phyloP scores from a whole-genome alignment of 1,139 yeast species.

The Sugiyamaella japonica region DNA sequence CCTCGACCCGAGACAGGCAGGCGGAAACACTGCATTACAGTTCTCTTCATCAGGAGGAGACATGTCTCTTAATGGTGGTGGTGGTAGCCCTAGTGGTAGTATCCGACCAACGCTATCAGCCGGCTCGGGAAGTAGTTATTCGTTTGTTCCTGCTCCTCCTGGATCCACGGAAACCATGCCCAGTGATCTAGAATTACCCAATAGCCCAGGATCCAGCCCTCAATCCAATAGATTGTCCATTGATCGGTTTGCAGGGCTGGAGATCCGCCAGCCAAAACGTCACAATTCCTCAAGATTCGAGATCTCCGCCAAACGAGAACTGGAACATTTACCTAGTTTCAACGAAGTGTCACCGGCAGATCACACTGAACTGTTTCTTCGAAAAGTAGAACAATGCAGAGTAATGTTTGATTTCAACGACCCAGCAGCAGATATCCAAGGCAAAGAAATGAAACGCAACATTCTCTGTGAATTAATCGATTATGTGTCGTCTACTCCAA shows the following conservation, averaged over 20 bases:
- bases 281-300: conserved; percentile 94
- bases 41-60: conserved; percentile 2
- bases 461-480: conserved; percentile 88
- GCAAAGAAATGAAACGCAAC: conserved; percentile 85
- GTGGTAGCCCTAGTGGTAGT: conserved; percentile 3
- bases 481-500: conserved; percentile 72
- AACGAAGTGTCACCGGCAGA: conserved; percentile 89
- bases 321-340: conserved; percentile 80
- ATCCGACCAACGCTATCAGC: conserved; percentile 20
- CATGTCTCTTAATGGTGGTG: not conserved
- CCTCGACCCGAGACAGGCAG: conserved; percentile 8
- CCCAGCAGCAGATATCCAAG: conserved; percentile 87
- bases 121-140: conserved; percentile 21
- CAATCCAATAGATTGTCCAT: conserved; percentile 34
- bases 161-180: conserved; percentile 45
- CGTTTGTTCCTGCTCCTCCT: conserved; percentile 41
- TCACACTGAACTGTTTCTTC: conserved; percentile 76
- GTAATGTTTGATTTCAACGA: conserved; percentile 91
- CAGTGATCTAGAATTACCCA: conserved; percentile 38
- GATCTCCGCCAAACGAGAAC: conserved; percentile 66
- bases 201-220: conserved; percentile 22
- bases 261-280: conserved; percentile 77
- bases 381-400: conserved; percentile 92
- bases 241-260: conserved; percentile 49
- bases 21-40: not conserved